Percentiles rank a stretch among this genome's conserved stretches.
Conservation (phyloP, 2,329 filamentous ascomycete genomes). For the Aureobasidium sp. region DNA sequence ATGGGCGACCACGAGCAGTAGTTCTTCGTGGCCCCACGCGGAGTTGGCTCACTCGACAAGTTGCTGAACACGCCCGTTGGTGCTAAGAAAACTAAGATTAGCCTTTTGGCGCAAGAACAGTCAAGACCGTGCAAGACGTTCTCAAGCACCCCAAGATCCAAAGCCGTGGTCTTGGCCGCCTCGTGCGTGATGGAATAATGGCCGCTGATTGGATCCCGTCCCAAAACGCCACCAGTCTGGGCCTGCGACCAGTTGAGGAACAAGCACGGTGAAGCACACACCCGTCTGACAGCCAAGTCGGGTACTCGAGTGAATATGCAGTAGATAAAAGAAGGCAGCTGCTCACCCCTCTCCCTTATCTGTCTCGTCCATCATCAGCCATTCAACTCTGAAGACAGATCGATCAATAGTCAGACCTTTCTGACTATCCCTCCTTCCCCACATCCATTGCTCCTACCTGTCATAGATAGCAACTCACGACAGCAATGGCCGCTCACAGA, state of each 20-base stretch:
- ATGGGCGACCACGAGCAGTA: not conserved
- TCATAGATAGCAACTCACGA: not conserved
- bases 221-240: conserved; percentile 11
- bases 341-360: not conserved
- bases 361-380: conserved; percentile 14
- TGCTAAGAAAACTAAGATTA: conserved; percentile 10
- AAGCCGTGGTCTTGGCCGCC: conserved; percentile 1
- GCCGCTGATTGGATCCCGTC: conserved; percentile 6
- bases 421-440: not conserved
- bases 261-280: conserved; percentile 13
- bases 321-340: conserved; percentile 13
- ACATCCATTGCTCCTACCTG: conserved; percentile 1
- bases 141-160: conserved; percentile 15
- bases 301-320: conserved; percentile 3
- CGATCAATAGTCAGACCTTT: conserved; percentile 10
- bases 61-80: conserved; percentile 12
- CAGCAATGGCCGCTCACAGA: conserved; percentile 24
- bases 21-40: conserved; percentile 1
- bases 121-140: conserved; percentile 14
- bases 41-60: conserved; percentile 4
- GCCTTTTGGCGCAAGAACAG: conserved; percentile 13
- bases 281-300: conserved; percentile 13
- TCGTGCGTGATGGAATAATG: conserved; percentile 1
- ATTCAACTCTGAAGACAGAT: conserved; percentile 15
- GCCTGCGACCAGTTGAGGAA: conserved; percentile 8